Percentiles rank a stretch among this genome's conserved stretches.
Evolutionary conservation across 2,329 filamentous ascomycete species (phyloP).

Genomic region (Aureobasidium sp.): DNA sequence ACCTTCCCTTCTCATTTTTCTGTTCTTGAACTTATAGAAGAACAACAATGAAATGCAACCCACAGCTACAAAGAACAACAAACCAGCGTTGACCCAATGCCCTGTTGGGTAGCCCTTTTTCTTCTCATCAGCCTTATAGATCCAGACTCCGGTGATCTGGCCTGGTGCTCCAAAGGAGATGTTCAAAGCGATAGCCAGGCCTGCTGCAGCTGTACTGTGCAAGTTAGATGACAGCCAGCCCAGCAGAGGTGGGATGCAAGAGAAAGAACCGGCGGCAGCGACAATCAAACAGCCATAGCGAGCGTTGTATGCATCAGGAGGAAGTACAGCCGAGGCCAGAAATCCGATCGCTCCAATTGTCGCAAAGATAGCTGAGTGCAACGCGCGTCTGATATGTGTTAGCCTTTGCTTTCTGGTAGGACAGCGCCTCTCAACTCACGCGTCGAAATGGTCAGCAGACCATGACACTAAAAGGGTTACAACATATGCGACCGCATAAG

Average conservation of each 20-base stretch:
- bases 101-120: conserved; percentile 59
- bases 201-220: conserved; percentile 56
- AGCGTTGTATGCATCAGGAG: conserved; percentile 50
- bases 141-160: conserved; percentile 68
- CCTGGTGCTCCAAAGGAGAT: conserved; percentile 61
- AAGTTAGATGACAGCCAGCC: conserved; percentile 66
- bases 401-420: neutral
- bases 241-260: conserved; percentile 61
- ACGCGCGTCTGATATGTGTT: conserved; percentile 31
- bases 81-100: conserved; percentile 58
- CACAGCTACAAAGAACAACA: conserved; percentile 52
- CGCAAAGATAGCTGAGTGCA: conserved; percentile 45
- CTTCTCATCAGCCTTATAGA: conserved; percentile 59
- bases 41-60: conserved; percentile 49
- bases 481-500: conserved; percentile 33
- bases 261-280: conserved; percentile 58
- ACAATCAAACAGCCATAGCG: conserved; percentile 67
- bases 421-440: conserved; percentile 19
- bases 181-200: conserved; percentile 64
- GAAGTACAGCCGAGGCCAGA: conserved; percentile 56
- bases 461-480: conserved; percentile 42
- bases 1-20: conserved; percentile 17
- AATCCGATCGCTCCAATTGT: conserved; percentile 51
- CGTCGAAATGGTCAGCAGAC: conserved; percentile 57
- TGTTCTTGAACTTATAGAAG: conserved; percentile 49